Evolutionary conservation across 2,329 filamentous ascomycete genomes (phyloP).

Genomic region (Pseudohalonectria lignicola): DNA sequence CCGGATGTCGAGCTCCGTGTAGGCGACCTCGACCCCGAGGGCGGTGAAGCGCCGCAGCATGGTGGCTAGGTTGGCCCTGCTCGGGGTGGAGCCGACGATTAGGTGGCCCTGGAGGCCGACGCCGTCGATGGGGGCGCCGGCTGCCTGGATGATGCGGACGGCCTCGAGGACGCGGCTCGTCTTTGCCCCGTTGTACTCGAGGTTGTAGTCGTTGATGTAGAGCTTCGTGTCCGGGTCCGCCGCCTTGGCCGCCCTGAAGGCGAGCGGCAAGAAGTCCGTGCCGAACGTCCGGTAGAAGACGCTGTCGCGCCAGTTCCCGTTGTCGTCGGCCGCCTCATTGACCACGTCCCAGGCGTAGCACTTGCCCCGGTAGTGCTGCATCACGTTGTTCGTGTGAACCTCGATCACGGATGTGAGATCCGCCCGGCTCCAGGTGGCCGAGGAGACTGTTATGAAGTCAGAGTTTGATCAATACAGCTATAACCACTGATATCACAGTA

Average conservation of each 20-base stretch:
- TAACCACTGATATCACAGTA: too few species aligned
- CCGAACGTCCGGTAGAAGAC: slow-evolving; percentile 35
- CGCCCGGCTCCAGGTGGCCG: slow-evolving; percentile 31
- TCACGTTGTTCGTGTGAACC: slow-evolving; percentile 34
- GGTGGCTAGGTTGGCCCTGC: slow-evolving; percentile 18
- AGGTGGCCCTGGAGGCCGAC: slow-evolving; percentile 37
- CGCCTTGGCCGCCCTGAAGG: slow-evolving; percentile 30
- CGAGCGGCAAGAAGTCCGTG: slow-evolving; percentile 31
- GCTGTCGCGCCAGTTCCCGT: slow-evolving; percentile 28
- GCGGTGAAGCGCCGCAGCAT: slow-evolving; percentile 25
- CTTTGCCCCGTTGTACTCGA: slow-evolving; percentile 23
- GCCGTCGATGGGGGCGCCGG: slow-evolving; percentile 32
- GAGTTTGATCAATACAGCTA: neutral
- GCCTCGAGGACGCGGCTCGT: slow-evolving; percentile 14
- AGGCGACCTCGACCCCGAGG: slow-evolving; percentile 30
- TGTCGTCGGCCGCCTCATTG: slow-evolving; percentile 39
- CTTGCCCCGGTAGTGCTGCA: slow-evolving; percentile 27
- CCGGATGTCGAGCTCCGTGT: slow-evolving; percentile 32
- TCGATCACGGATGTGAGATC: slow-evolving; percentile 36
- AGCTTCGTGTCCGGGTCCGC: slow-evolving; percentile 21
- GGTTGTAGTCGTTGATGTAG: slow-evolving; percentile 41
- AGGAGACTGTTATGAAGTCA: slow-evolving; percentile 17
- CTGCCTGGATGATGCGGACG: slow-evolving; percentile 14
- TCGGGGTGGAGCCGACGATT: slow-evolving; percentile 25
- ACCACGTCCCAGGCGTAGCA: slow-evolving; percentile 37